Percentiles rank a stretch among this genome's conserved stretches.
Evolutionary conservation across 805 yeast genomes (phyloP).

Genomic region (Saccharomycopsis sp.): DNA sequence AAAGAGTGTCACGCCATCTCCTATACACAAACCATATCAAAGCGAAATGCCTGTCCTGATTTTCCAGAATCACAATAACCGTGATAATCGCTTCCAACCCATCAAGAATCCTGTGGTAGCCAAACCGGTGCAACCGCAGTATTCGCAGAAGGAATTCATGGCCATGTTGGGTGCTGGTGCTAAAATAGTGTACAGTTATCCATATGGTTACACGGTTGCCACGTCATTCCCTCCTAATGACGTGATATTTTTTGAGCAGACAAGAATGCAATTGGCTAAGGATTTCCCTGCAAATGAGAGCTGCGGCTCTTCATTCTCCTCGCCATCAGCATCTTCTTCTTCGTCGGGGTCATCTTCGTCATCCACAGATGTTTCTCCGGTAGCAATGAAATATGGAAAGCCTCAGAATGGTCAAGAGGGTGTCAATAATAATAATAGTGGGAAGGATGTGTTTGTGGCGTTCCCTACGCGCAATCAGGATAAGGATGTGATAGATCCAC

Average conservation of each 20-base stretch:
- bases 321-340: too few species aligned
- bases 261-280: neutral
- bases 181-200: constrained; percentile 8
- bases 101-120: too few species aligned
- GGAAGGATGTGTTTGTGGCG: too few species aligned
- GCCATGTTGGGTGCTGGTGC: neutral
- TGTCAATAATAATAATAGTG: too few species aligned
- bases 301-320: neutral
- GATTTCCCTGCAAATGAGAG: constrained; percentile 11
- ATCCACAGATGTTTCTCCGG: neutral
- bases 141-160: neutral
- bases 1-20: too few species aligned
- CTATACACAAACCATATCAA: too few species aligned
- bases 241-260: constrained; percentile 10
- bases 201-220: constrained; percentile 11
- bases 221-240: constrained; percentile 12
- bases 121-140: neutral
- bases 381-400: neutral
- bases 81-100: too few species aligned
- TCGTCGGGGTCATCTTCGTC: neutral
- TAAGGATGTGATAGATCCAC: neutral
- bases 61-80: too few species aligned
- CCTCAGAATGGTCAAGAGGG: neutral
- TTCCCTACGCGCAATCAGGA: neutral
- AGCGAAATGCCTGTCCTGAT: too few species aligned